Base-by-base conservation (phyloP, 257 asterid genomes). In the Thymus mandschuricus region DNA sequence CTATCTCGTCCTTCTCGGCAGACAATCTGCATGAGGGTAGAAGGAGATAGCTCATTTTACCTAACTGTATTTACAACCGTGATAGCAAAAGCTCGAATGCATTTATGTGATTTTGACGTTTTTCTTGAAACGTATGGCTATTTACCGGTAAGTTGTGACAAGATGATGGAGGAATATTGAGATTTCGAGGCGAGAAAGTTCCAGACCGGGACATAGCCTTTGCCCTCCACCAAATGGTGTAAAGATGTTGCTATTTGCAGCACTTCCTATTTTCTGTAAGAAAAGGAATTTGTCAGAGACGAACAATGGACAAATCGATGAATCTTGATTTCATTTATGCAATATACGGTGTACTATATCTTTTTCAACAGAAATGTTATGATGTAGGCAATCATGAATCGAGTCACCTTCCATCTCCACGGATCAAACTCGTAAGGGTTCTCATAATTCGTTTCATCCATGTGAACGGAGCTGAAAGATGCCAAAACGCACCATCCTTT, bases 141-240 rank as follows among this genome's bases (percentile, higher is more conserved):
- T 34, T 75, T 82, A 95, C 99, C 94, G 78, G 78, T 87, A 95
- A 15, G 91, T 86, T 29, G 98, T 95, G 49, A 86, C 87, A 5
- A 95, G 84, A 61, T 88, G 94, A 78, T 95, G 99, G 60, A 95
- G 97, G 81, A 92, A 92, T 67, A 95, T 87, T 1, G 96, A 84
- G 76, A 89, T 85, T 76, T 95, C 97, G 6, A 95, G 98, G 81
- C 98, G 85, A 1, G 99, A 84, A 27, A 95, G 97, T 74, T 95
- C 99, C 40, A 89, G 66, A 28, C 98, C 98, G 30, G 99, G 98
- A 55, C 98, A 95, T 5, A 95, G 87, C 79, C 99, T 86, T 70
- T 95, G 99, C 60, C 99, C 99, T 63, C 99, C 99, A 33, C 99
- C 99, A 31, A 95, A 92, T 4, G 99, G 98, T 3, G 99, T 92